Conservation (phyloP, 2,329 filamentous ascomycete species). For the Ascomycota sp. region DNA sequence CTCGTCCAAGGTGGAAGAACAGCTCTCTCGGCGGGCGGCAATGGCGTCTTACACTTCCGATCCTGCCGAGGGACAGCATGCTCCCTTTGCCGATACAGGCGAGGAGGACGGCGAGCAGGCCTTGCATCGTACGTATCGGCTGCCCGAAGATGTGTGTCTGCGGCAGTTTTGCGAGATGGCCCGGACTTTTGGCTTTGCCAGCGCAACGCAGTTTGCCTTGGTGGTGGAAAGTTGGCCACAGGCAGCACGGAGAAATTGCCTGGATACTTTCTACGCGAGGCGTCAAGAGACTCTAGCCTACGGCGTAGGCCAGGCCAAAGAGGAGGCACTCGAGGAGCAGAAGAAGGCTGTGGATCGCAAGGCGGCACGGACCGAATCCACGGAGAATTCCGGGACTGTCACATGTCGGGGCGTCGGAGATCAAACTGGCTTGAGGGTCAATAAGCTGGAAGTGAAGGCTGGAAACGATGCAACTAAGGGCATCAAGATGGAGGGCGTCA, state of each 20-base stretch:
- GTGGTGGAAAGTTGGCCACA: slow-evolving; percentile 81
- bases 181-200: slow-evolving; percentile 49
- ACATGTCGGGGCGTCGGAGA: no score
- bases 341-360: slow-evolving; percentile 1
- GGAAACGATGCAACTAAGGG: background rate
- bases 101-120: slow-evolving; percentile 11
- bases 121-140: slow-evolving; percentile 34
- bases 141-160: slow-evolving; percentile 47
- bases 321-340: slow-evolving; percentile 3
- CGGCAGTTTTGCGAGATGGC: slow-evolving; percentile 89
- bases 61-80: slow-evolving; percentile 26
- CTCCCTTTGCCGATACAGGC: slow-evolving; percentile 34
- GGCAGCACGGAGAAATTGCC: slow-evolving; percentile 51
- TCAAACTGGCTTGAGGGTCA: no score
- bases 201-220: slow-evolving; percentile 65
- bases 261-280: slow-evolving; percentile 59
- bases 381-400: no score
- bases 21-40: slow-evolving; percentile 56
- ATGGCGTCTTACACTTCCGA: slow-evolving; percentile 24
- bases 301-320: slow-evolving; percentile 7
- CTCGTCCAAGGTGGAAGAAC: slow-evolving; percentile 72
- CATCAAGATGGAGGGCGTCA: slow-evolving; percentile 1
- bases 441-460: background rate
- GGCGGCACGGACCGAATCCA: background rate
- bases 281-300: slow-evolving; percentile 26